These are phyloP conservation scores for Leishmania gerbilli DNA, from an alignment of 208 protist species.

Conservation along the genomic window DNA sequence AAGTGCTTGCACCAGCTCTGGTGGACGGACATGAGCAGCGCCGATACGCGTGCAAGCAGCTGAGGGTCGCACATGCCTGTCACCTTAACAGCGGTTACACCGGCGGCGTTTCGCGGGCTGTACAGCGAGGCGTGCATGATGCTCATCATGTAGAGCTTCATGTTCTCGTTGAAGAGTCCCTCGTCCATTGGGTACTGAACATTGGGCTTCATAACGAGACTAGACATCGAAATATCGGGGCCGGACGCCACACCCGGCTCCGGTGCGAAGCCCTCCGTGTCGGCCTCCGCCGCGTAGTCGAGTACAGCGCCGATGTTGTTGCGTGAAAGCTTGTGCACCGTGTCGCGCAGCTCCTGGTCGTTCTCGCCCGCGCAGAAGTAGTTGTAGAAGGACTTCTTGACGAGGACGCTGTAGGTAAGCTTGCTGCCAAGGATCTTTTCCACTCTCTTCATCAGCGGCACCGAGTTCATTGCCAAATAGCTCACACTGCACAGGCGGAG, in stretches of 20 bases:
- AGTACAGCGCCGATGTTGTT: slow-evolving; percentile 91
- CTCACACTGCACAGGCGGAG: slow-evolving; percentile 72
- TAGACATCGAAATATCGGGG: slow-evolving; percentile 73
- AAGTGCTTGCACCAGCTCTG: slow-evolving; percentile 84
- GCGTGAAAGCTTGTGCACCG: slow-evolving; percentile 67
- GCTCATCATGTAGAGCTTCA: slow-evolving; percentile 92
- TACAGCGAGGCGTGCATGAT: slow-evolving; percentile 87
- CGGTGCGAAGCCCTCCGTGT: slow-evolving; percentile 72
- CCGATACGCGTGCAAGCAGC: slow-evolving; percentile 88
- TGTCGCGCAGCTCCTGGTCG: slow-evolving; percentile 80
- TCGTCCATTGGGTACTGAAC: slow-evolving; percentile 76
- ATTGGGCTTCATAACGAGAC: slow-evolving; percentile 60
- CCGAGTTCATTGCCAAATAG: slow-evolving; percentile 77
- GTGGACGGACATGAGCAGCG: slow-evolving; percentile 88
- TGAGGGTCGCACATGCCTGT: slow-evolving; percentile 92
- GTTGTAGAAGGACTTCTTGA: slow-evolving; percentile 92
- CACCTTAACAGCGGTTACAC: slow-evolving; percentile 91
- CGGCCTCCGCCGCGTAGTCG: slow-evolving; percentile 95
- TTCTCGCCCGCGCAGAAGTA: slow-evolving; percentile 96
- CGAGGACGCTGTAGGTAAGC: slow-evolving; percentile 75
- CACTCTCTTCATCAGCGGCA: slow-evolving; percentile 64
- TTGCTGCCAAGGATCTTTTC: slow-evolving; percentile 73
- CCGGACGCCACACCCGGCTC: slow-evolving; percentile 46
- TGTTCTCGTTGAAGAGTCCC: slow-evolving; percentile 87
- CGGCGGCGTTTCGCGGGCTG: slow-evolving; percentile 52